Percentiles rank a stretch among this genome's conserved stretches.
Evolutionary conservation across 2,329 filamentous ascomycete species (phyloP).

Genomic region (Pestalotiopsis sp.): DNA sequence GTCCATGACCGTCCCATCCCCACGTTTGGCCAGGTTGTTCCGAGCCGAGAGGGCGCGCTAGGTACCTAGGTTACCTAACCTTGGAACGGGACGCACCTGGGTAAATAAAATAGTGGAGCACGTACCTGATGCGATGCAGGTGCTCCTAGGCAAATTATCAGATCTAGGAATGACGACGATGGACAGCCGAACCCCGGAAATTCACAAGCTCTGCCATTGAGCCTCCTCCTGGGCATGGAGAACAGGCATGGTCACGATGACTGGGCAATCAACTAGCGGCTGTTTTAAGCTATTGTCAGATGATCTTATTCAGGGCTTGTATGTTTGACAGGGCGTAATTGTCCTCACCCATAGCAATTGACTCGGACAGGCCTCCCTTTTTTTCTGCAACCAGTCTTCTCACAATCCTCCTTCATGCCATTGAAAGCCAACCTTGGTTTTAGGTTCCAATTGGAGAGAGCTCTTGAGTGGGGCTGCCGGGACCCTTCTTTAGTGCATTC

Average conservation of each 20-base stretch:
- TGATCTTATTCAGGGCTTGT: neutral
- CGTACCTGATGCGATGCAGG: constrained; percentile 7
- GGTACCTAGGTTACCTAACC: neutral
- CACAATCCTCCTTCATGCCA: neutral
- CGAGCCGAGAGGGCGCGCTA: neutral
- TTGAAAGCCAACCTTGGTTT: neutral
- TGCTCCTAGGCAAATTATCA: neutral
- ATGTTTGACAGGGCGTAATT: neutral
- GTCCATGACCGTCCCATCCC: neutral
- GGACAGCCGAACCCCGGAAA: constrained; percentile 8
- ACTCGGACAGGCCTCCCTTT: neutral
- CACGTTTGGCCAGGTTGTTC: constrained; percentile 5
- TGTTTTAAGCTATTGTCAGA: neutral
- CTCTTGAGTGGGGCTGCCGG: neutral
- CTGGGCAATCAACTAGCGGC: neutral
- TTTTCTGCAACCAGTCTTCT: neutral
- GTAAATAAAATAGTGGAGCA: neutral
- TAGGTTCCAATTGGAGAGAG: neutral
- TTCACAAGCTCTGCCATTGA: constrained; percentile 3
- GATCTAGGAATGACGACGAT: constrained; percentile 4
- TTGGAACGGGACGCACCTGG: neutral
- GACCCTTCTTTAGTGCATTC: constrained; percentile 13
- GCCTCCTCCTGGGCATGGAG: neutral
- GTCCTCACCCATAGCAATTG: neutral
- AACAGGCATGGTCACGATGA: neutral